Percentiles rank a stretch among this genome's conserved stretches.
These are phyloP conservation scores for Aspergillus floridensis DNA, from an alignment of 2,329 filamentous ascomycete species.

Conservation along the genomic window DNA sequence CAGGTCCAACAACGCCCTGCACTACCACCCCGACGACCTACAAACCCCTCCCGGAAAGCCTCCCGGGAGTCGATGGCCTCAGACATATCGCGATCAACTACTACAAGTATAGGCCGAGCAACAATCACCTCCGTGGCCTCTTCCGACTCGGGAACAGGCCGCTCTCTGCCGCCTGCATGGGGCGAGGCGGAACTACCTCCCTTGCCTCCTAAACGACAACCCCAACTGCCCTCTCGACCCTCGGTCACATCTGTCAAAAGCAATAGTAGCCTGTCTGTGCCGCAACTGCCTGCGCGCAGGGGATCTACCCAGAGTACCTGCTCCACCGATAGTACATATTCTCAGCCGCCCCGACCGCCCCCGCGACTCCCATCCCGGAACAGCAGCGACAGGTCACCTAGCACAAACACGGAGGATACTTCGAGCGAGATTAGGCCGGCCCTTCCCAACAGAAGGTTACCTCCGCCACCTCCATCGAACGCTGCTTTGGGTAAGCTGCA, in stretches of 20 bases:
- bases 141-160: slow-evolving; percentile 32
- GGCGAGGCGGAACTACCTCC: slow-evolving; percentile 55
- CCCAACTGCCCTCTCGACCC: slow-evolving; percentile 23
- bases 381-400: slow-evolving; percentile 17
- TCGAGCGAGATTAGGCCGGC: slow-evolving; percentile 14
- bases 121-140: slow-evolving; percentile 33
- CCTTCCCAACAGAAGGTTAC: slow-evolving; percentile 32
- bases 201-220: slow-evolving; percentile 50
- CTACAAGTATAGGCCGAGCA: slow-evolving; percentile 40
- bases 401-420: slow-evolving; percentile 15
- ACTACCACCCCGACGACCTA: slow-evolving; percentile 48
- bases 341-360: slow-evolving; percentile 18
- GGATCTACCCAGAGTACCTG: slow-evolving; percentile 16
- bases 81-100: slow-evolving; percentile 50
- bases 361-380: slow-evolving; percentile 25
- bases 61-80: slow-evolving; percentile 55
- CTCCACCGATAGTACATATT: slow-evolving; percentile 9
- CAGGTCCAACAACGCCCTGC: slow-evolving; percentile 37
- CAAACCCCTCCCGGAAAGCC: slow-evolving; percentile 35
- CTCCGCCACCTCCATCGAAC: slow-evolving; percentile 35
- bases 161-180: slow-evolving; percentile 54
- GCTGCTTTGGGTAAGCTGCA: slow-evolving; percentile 36
- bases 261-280: slow-evolving; percentile 16
- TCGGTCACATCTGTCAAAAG: slow-evolving; percentile 18
- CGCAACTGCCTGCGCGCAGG: slow-evolving; percentile 25